phyloP scores from a whole-genome alignment of 768 basidiomycete genomes.

The Gymnopilus junonius region DNA sequence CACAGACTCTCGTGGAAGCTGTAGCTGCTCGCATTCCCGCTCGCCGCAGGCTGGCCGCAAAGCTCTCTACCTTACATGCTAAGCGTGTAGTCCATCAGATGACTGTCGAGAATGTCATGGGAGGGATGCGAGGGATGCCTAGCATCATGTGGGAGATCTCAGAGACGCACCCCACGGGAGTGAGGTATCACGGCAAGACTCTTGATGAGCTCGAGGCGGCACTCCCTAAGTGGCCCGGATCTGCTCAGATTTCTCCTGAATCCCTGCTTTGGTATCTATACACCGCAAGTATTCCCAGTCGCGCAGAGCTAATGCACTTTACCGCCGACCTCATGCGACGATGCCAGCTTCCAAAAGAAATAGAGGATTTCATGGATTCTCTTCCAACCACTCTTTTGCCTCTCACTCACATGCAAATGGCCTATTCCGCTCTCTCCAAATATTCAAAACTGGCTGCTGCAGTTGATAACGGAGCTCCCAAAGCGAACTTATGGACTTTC shows the following conservation, averaged over 20 bases:
- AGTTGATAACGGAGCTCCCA: background rate
- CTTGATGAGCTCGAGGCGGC: constrained; percentile 5
- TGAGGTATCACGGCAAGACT: constrained; percentile 8
- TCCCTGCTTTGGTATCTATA: constrained; percentile 4
- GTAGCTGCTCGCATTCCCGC: constrained; percentile 5
- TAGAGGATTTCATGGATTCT: constrained; percentile 8
- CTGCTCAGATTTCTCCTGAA: constrained; percentile 7
- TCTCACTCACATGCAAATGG: constrained; percentile 9
- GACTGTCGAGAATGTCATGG: constrained; percentile 11
- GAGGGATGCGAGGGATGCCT: constrained; percentile 9
- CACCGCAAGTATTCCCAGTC: constrained; percentile 3
- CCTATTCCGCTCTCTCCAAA: constrained; percentile 6
- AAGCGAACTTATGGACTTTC: background rate
- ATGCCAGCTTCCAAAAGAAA: constrained; percentile 2
- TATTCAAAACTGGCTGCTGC: constrained; percentile 1
- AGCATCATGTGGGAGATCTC: constrained; percentile 11
- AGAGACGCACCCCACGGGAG: constrained; percentile 5
- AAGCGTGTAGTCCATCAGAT: constrained; percentile 6
- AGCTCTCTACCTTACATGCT: constrained; percentile 1
- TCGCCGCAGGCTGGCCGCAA: constrained; percentile 2
- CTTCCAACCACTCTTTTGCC: constrained; percentile 5
- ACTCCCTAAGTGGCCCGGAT: constrained; percentile 11
- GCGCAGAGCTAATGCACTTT: background rate
- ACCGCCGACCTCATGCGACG: constrained; percentile 2
- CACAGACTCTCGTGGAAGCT: background rate